Evolutionary conservation across 2,329 filamentous ascomycete genomes (phyloP).

Genomic region (Trichoderma sp.): DNA sequence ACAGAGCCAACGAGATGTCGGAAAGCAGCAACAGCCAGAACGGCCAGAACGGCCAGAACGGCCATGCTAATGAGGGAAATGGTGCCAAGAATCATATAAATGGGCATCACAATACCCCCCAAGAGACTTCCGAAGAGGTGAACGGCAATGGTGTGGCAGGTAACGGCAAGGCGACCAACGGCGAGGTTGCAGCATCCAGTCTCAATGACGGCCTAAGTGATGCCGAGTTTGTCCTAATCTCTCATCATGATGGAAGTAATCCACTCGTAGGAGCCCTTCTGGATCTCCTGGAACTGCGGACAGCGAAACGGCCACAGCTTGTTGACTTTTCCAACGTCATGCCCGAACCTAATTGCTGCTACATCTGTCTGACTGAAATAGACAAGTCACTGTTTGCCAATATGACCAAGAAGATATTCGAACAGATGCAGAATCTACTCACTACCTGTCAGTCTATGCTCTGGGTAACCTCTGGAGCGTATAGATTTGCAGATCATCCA

Average conservation of each 20-base stretch:
- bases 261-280: constrained; percentile 25
- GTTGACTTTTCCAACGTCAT: constrained; percentile 24
- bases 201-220: constrained; percentile 12
- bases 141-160: constrained; percentile 12
- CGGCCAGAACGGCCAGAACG: background rate
- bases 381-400: constrained; percentile 43
- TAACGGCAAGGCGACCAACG: background rate
- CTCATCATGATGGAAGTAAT: constrained; percentile 23
- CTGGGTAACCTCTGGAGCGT: constrained; percentile 43
- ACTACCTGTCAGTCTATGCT: constrained; percentile 37
- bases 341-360: constrained; percentile 24
- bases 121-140: background rate
- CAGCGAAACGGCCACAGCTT: constrained; percentile 24
- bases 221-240: constrained; percentile 28
- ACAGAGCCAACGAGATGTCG: constrained; percentile 21
- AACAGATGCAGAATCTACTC: constrained; percentile 36
- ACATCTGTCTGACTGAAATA: constrained; percentile 46
- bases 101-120: background rate
- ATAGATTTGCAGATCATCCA: constrained; percentile 36
- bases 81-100: constrained; percentile 1
- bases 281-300: constrained; percentile 26
- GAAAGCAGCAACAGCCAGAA: background rate
- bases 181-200: background rate
- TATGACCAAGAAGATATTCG: constrained; percentile 40
- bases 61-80: background rate